phyloP scores from a whole-genome alignment of 441 rosid genomes.

The Croton laevigatus region DNA sequence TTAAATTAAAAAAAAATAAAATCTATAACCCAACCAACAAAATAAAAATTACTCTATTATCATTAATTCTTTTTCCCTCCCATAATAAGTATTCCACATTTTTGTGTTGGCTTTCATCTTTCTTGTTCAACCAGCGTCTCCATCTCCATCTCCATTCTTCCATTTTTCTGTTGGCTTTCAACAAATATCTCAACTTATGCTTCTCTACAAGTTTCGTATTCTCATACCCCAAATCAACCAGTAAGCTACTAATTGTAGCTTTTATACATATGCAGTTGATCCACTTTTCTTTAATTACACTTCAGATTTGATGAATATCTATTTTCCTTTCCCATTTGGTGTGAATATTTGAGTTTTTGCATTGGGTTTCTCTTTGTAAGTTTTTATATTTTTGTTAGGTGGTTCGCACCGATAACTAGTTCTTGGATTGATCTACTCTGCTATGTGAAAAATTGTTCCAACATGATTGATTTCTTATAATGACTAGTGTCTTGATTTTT shows the following conservation, averaged over 20 bases:
- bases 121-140: too few species aligned
- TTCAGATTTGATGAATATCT: conserved; percentile 19
- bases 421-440: conserved; percentile 17
- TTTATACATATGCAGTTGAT: conserved; percentile 1
- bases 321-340: neutral
- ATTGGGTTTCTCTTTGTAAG: conserved; percentile 12
- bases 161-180: neutral
- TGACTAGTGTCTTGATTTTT: conserved; percentile 48
- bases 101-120: too few species aligned
- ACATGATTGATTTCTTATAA: conserved; percentile 40
- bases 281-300: conserved; percentile 19
- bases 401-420: conserved; percentile 17
- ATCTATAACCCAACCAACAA: too few species aligned
- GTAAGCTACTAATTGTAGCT: conserved; percentile 1
- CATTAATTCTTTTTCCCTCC: too few species aligned
- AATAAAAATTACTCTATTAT: too few species aligned
- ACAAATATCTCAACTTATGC: neutral
- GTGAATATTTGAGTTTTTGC: too few species aligned
- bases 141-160: conserved; percentile 13
- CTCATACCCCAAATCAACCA: conserved; percentile 2
- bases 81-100: too few species aligned
- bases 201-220: neutral
- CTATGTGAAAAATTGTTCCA: conserved; percentile 6
- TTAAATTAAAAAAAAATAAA: too few species aligned
- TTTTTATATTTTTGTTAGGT: conserved; percentile 8